These are phyloP conservation scores for Ilyonectria mors-panacis DNA, from an alignment of 2,329 filamentous ascomycete genomes.

Conservation along the genomic window DNA sequence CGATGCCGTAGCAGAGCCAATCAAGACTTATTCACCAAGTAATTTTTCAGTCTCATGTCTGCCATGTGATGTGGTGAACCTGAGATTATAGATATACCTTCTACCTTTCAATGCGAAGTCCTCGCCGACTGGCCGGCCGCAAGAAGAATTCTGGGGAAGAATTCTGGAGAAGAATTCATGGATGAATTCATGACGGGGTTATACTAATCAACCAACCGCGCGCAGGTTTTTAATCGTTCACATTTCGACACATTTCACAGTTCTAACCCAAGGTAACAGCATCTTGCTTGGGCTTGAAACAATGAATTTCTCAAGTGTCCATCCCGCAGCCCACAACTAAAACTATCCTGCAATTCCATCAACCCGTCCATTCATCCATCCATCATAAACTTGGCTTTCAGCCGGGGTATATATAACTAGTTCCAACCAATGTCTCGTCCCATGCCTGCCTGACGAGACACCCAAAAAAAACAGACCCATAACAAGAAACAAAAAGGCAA, in stretches of 20 bases:
- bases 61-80: not conserved
- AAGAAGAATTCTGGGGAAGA: too few species aligned
- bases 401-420: slow-evolving; percentile 50
- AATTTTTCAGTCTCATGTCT: not conserved
- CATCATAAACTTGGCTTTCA: slow-evolving; percentile 48
- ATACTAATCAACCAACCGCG: not conserved
- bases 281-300: not conserved
- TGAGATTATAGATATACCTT: not conserved
- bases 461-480: slow-evolving; percentile 20
- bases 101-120: not conserved
- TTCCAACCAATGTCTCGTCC: slow-evolving; percentile 38
- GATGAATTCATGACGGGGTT: not conserved
- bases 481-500: slow-evolving; percentile 31
- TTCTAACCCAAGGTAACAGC: not conserved
- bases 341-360: not conserved
- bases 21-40: slow-evolving; percentile 35
- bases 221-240: not conserved
- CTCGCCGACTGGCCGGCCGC: not conserved
- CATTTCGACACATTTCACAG: not conserved
- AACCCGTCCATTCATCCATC: slow-evolving; percentile 35
- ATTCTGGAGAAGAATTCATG: not conserved
- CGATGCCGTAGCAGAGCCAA: slow-evolving; percentile 47
- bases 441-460: slow-evolving; percentile 32
- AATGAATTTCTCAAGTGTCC: slow-evolving; percentile 12
- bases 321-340: slow-evolving; percentile 1